A percentile compares a stretch with the other conserved stretches of the same genome.
phyloP scores from a whole-genome alignment of 169 alveolate genomes.

The Eimeria praecox region DNA sequence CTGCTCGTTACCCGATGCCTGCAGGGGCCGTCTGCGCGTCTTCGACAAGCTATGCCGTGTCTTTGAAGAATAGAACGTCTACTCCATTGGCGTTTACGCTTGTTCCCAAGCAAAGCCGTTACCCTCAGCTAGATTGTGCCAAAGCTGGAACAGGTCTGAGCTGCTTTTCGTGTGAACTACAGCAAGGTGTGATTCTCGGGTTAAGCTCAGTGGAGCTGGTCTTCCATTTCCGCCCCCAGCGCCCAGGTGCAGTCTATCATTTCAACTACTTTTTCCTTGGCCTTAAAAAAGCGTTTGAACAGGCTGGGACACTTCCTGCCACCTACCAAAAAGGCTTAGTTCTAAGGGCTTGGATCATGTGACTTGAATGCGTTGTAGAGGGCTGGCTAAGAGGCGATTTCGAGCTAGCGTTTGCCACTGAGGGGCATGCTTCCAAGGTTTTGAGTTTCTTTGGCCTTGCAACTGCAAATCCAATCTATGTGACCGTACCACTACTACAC shows the following conservation, averaged over 20 bases:
- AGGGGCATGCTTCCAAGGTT: constrained; percentile 40
- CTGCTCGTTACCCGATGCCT: not conserved
- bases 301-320: not conserved
- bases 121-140: constrained; percentile 61
- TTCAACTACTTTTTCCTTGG: not conserved
- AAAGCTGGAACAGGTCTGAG: constrained; percentile 57
- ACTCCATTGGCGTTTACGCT: constrained; percentile 55
- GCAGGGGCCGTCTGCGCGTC: constrained; percentile 47
- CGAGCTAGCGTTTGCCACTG: constrained; percentile 51
- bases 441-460: constrained; percentile 68
- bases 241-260: constrained; percentile 40
- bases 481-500: constrained; percentile 4
- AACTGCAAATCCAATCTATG: constrained; percentile 45
- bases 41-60: constrained; percentile 40
- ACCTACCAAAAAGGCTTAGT: not conserved
- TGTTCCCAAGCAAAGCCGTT: constrained; percentile 21
- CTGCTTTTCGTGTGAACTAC: constrained; percentile 52
- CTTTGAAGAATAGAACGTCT: constrained; percentile 44
- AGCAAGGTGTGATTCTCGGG: constrained; percentile 48
- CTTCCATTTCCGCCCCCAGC: constrained; percentile 51
- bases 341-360: not conserved
- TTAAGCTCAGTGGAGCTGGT: constrained; percentile 49
- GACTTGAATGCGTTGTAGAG: not conserved
- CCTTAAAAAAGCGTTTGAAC: not conserved
- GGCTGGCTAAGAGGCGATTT: constrained; percentile 70